Conservation (phyloP, 345 rosid genomes). For the Syzygium aromaticum region DNA sequence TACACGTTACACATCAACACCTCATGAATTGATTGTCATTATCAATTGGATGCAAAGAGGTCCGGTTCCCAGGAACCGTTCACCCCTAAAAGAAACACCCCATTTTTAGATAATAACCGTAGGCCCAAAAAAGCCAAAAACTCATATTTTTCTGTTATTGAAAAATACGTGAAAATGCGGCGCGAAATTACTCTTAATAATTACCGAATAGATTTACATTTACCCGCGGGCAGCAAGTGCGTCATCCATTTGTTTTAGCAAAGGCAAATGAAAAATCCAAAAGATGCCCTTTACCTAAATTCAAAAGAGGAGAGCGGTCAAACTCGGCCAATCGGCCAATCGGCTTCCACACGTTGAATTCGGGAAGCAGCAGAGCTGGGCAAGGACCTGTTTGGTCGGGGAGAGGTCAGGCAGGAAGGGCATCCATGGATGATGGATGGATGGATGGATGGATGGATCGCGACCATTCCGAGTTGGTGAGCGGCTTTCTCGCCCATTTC, state of each 20-base stretch:
- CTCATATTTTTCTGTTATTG: too few relatives aligned
- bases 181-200: too few relatives aligned
- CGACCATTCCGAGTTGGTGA: not conserved
- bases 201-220: too few relatives aligned
- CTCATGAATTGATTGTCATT: not conserved
- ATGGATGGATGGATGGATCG: not conserved
- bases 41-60: not conserved
- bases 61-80: too few relatives aligned
- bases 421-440: not conserved
- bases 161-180: too few relatives aligned
- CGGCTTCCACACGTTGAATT: not conserved
- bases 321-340: too few relatives aligned
- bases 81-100: too few relatives aligned
- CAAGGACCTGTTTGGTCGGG: not conserved
- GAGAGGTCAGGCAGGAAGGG: too few relatives aligned
- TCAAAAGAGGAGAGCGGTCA: not conserved
- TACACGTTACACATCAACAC: fast-evolving
- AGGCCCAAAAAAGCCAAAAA: not conserved
- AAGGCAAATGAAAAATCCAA: too few relatives aligned
- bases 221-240: too few relatives aligned
- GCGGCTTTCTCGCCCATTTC: not conserved
- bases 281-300: too few relatives aligned
- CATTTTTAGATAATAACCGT: not conserved
- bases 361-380: not conserved
- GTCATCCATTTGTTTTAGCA: too few relatives aligned